Base-by-base conservation (phyloP, 495 filamentous ascomycete species). In the Hypomontagnella monticulosa region DNA sequence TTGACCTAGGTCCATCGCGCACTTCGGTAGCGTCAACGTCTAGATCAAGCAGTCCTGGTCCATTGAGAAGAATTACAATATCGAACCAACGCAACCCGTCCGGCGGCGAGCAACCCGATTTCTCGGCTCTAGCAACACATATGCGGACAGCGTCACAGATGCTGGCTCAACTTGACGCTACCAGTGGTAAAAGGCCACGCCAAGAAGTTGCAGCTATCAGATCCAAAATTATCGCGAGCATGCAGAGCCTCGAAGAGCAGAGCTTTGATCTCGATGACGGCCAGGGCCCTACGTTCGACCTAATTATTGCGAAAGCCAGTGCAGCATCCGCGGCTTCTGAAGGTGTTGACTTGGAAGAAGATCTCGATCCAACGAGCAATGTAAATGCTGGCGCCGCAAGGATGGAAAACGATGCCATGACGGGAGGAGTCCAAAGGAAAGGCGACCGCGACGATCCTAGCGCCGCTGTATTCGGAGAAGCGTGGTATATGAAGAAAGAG, bases 391-490 rank as follows among this genome's bases (percentile, higher is more conserved):
- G 89, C 55, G 86, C 87, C 23, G 89, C 88, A 34, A 79, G 89
- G 64, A 92, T 92, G 90, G 89, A 92, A 74, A 92, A 92, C 73
- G 89, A 92, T 71, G 80, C 88, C 72, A 91, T 89, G 77, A 92
- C 89, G 15, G 90, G 89, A 49, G 89, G 89, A 23, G 83, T 92
- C 4, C 87, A 87, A 66, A 85, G 88, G 30, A 88, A 89, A 69
- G 89, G 89, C 14, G 89, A 92, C 70, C 85, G 89, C 20, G 89
- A 92, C 65, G 89, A 92, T 70, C 89, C 89, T n/a, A 90, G 87
- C 62, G 89, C 89, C 19, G 89, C 89, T 8, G 90, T 90, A 4
- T 91, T 92, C 67, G 89, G 89, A 50, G 89, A 92, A 73, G 89
- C 88, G 40, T 92, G 89, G 89, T 81, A 85, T 50, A 79, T 82